Evolutionary conservation across 2,329 filamentous ascomycete genomes (phyloP).

Genomic region (Diaporthe sp.): DNA sequence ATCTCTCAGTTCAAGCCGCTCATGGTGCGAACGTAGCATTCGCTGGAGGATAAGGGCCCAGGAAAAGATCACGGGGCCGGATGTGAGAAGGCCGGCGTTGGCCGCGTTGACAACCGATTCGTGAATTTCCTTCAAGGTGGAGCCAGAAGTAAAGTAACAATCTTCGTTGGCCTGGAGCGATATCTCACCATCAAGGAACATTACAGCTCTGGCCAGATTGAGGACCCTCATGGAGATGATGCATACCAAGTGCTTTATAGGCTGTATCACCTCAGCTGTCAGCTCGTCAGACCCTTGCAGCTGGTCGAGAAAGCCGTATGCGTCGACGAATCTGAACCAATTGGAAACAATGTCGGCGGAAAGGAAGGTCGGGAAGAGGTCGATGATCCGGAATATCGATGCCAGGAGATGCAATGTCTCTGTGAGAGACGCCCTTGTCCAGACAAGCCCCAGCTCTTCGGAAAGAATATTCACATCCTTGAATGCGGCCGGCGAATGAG

Average conservation of each 20-base stretch:
- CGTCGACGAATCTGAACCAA: conserved; percentile 83
- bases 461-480: conserved; percentile 50
- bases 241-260: conserved; percentile 78
- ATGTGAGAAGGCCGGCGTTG: conserved; percentile 69
- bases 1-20: conserved; percentile 72
- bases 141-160: conserved; percentile 78
- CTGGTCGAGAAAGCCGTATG: conserved; percentile 77
- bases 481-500: conserved; percentile 63
- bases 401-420: conserved; percentile 83
- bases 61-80: conserved; percentile 81
- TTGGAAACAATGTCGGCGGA: conserved; percentile 71
- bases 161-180: conserved; percentile 57
- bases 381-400: conserved; percentile 78
- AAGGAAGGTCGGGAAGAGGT: conserved; percentile 69
- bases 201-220: conserved; percentile 72
- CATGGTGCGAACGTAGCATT: conserved; percentile 75
- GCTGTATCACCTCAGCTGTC: conserved; percentile 66
- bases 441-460: conserved; percentile 70
- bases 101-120: conserved; percentile 75
- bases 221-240: conserved; percentile 81
- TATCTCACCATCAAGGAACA: conserved; percentile 67
- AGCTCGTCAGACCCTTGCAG: conserved; percentile 67
- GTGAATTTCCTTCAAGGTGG: conserved; percentile 80
- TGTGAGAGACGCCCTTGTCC: conserved; percentile 73
- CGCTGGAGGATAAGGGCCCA: conserved; percentile 84